Evolutionary conservation across 2,329 filamentous ascomycete species (phyloP).

Genomic region (Ophiostoma australiae): DNA sequence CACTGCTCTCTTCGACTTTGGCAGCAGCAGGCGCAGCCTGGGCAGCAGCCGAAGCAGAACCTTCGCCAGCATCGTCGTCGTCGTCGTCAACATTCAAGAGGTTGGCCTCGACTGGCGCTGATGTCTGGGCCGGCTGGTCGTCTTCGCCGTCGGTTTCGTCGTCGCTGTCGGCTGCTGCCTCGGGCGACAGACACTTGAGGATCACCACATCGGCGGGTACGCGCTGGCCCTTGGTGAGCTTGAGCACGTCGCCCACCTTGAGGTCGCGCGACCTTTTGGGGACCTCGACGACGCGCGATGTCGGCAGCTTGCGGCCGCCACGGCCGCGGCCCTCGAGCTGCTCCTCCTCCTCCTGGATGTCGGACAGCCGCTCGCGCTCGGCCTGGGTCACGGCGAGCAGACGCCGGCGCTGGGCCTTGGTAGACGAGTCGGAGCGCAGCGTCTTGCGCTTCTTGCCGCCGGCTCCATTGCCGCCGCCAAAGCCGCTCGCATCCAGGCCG

Average conservation of each 20-base stretch:
- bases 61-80: slow-evolving; percentile 5
- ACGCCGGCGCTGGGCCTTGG: slow-evolving; percentile 38
- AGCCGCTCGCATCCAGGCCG: slow-evolving; percentile 23
- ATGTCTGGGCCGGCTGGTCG: not conserved
- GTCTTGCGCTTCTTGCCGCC: slow-evolving; percentile 35
- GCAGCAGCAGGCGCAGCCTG: slow-evolving; percentile 19
- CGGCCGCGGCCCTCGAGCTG: slow-evolving; percentile 39
- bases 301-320: slow-evolving; percentile 34
- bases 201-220: slow-evolving; percentile 94
- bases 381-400: slow-evolving; percentile 27
- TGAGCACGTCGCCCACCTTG: slow-evolving; percentile 92
- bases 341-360: slow-evolving; percentile 67
- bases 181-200: slow-evolving; percentile 60
- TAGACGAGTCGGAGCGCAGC: slow-evolving; percentile 44
- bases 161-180: not conserved
- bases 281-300: slow-evolving; percentile 58
- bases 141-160: slow-evolving; percentile 29
- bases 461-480: not conserved
- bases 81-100: slow-evolving; percentile 25
- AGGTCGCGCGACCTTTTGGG: slow-evolving; percentile 80
- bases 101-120: not conserved
- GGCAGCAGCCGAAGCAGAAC: slow-evolving; percentile 25
- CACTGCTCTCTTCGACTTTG: slow-evolving; percentile 12
- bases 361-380: slow-evolving; percentile 48
- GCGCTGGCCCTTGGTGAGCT: slow-evolving; percentile 84